These are phyloP conservation scores for Fraxinus pennsylvanica DNA, from an alignment of 257 asterid species.

Conservation along the genomic window DNA sequence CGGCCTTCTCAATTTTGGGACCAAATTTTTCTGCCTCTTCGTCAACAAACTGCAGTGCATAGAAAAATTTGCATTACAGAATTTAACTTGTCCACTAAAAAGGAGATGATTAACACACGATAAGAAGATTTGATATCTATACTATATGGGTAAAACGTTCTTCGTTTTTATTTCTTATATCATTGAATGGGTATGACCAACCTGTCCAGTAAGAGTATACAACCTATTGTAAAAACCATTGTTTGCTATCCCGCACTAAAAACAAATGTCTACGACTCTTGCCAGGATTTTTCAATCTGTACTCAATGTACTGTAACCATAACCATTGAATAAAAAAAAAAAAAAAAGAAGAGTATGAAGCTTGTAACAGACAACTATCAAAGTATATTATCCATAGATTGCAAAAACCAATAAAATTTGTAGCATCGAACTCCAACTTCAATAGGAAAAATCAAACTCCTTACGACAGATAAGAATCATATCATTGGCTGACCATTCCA, in stretches of 20 bases:
- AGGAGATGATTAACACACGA: neutral
- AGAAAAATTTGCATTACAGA: neutral
- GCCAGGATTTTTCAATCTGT: constrained; percentile 84
- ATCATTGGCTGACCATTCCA: neutral
- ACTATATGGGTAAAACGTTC: neutral
- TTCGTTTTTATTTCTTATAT: neutral
- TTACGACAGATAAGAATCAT: neutral
- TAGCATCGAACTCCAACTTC: neutral
- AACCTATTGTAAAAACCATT: constrained; percentile 85
- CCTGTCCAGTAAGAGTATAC: constrained; percentile 97
- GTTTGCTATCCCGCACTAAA: constrained; percentile 79
- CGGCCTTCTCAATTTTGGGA: constrained; percentile 54
- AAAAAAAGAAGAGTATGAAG: neutral
- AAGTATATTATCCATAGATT: neutral
- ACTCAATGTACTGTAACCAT: constrained; percentile 89
- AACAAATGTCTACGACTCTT: constrained; percentile 71
- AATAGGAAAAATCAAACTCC: neutral
- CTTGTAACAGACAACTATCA: neutral
- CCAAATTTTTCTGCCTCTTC: constrained; percentile 80
- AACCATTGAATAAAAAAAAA: constrained; percentile 12
- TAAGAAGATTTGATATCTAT: neutral
- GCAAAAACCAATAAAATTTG: too few species aligned
- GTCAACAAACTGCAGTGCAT: constrained; percentile 64
- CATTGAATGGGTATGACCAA: constrained; percentile 29
- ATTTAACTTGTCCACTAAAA: neutral